Evolutionary conservation across 2,329 filamentous ascomycete genomes (phyloP), one percentile per base, ranked within the genome.

Genomic region (Scytalidium sp.): DNA sequence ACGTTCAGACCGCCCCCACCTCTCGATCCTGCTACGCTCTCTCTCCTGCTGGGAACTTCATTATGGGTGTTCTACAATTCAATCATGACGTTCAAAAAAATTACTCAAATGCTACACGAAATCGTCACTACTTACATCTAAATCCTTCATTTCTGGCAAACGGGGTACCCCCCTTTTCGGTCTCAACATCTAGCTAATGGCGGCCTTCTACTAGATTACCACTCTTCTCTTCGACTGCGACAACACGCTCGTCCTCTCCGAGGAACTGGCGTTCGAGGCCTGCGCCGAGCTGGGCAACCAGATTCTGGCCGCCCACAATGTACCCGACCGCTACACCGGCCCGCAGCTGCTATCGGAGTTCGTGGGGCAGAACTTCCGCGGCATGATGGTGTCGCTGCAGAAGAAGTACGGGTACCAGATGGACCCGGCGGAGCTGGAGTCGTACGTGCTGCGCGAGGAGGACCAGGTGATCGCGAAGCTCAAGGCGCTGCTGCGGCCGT

Each of bases 211-310:
- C n/a, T n/a, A 84, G 78, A 86, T 89, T 71, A 88, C 77, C 50
- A 80, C 85, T 56, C 75, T 90, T 64, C 79, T 90, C 61, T 87
- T 90, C 69, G 87, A 90, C 70, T 85, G 81, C 71, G 81, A 96
- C 81, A 96, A 96, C 80, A 96, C 91, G 56, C 89, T 96, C 68
- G 90, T 94, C 67, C 83, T 94, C 62, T 95, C 90, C 48, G 92
- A 96, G 76, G 85, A 88, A 64, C 80, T 96, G 61, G 91, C 91
- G 67, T 96, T 96, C 69, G 89, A 93, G 73, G 91, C 89, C 59
- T 96, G 90, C 71, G 89, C 91, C 63, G 87, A 89, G 53, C 84
- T 96, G 57, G 87, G 90, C 76, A 96, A 96, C 74, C 78, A 90
- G 70, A 89, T 96, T 68, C 83, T 93, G 67, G 76, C 79, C 60